Evolutionary conservation across 805 yeast genomes (phyloP).

Genomic region (Candida krabiensis): DNA sequence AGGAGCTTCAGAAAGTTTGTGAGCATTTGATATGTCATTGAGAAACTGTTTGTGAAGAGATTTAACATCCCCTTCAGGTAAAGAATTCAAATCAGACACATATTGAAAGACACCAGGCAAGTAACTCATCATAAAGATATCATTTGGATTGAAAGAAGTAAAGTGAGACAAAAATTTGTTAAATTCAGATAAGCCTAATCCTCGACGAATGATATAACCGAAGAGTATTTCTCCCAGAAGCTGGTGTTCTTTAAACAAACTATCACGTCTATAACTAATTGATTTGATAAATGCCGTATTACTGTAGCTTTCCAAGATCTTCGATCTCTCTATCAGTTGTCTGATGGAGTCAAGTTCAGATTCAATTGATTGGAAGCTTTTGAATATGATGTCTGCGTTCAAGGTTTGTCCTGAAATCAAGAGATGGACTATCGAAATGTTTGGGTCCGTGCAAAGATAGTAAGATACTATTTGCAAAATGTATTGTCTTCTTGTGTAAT

Average conservation of each 20-base stretch:
- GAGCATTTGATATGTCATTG: constrained; percentile 38
- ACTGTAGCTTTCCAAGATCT: constrained; percentile 52
- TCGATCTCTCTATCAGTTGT: constrained; percentile 49
- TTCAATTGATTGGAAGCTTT: constrained; percentile 61
- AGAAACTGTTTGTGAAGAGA: constrained; percentile 38
- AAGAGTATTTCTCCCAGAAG: constrained; percentile 62
- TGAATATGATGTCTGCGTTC: constrained; percentile 45
- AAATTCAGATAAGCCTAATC: constrained; percentile 36
- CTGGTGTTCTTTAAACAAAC: constrained; percentile 68
- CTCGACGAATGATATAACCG: constrained; percentile 45
- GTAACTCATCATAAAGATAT: constrained; percentile 61
- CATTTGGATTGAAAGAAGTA: constrained; percentile 53
- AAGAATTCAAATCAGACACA: constrained; percentile 37
- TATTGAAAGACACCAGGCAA: constrained; percentile 58
- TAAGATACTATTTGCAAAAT: constrained; percentile 66
- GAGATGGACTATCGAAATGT: not conserved
- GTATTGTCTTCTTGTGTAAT: constrained; percentile 66
- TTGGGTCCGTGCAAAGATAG: constrained; percentile 29
- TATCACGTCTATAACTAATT: constrained; percentile 59
- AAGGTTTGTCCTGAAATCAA: constrained; percentile 9
- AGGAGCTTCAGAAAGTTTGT: constrained; percentile 46
- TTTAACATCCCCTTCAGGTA: constrained; percentile 39
- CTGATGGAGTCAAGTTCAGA: constrained; percentile 53
- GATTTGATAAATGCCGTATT: constrained; percentile 45
- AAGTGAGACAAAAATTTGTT: constrained; percentile 44